These are phyloP conservation scores for Nothophytophthora sp. DNA, from an alignment of 352 stramenopile genomes.

Conservation along the genomic window DNA sequence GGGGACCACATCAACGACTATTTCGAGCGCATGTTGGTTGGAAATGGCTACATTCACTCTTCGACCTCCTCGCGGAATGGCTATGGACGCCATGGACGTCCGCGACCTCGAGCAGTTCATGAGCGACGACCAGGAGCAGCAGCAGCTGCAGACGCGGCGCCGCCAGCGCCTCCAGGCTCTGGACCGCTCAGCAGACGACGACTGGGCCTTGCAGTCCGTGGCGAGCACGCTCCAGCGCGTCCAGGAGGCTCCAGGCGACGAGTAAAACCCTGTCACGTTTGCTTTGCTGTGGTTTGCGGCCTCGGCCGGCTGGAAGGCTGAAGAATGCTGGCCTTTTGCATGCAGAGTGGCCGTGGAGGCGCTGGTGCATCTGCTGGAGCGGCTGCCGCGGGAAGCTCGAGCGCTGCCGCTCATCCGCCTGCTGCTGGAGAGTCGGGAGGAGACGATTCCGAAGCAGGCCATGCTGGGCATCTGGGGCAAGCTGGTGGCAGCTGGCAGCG, in stretches of 20 bases:
- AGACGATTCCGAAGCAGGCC: conserved; percentile 51
- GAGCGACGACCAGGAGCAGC: conserved; percentile 40
- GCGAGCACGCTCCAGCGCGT: conserved; percentile 41
- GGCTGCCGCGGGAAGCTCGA: conserved; percentile 34
- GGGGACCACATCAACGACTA: conserved; percentile 12
- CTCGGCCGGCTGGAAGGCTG: background rate
- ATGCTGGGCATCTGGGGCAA: conserved; percentile 58
- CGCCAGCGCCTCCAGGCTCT: background rate
- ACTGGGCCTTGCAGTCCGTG: conserved; percentile 28
- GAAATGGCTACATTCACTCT: conserved; percentile 38
- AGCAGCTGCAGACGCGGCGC: conserved; percentile 2
- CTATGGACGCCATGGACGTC: conserved; percentile 30
- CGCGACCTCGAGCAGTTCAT: conserved; percentile 41
- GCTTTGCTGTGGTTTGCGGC: background rate
- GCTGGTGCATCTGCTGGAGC: conserved; percentile 31
- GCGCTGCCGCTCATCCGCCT: conserved; percentile 43
- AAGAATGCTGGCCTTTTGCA: background rate
- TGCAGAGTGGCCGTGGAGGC: conserved; percentile 37
- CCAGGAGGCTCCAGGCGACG: conserved; percentile 33
- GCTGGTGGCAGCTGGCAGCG: conserved; percentile 14
- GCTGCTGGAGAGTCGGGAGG: conserved; percentile 47
- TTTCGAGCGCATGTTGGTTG: conserved; percentile 7
- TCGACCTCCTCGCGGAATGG: too few relatives aligned
- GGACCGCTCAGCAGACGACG: conserved; percentile 13
- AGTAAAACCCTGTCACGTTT: conserved; percentile 27